Conservation (phyloP, 345 rosid species). For the Populus tremula region DNA sequence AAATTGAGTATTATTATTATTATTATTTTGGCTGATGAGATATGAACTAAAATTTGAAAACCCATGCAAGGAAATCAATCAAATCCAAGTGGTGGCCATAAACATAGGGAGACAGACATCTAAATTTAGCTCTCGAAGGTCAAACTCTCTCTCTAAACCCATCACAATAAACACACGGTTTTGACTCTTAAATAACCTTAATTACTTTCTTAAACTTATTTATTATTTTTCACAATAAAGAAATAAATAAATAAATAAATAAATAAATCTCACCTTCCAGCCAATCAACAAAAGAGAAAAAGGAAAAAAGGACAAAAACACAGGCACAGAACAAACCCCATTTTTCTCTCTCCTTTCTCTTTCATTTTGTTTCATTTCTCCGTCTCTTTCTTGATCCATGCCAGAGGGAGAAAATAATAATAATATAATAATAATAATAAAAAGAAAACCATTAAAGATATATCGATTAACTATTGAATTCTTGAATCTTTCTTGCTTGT, state of each 20-base stretch:
- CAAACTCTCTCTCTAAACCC: constrained; percentile 18
- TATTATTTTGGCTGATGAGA: no score
- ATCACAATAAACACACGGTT: constrained; percentile 30
- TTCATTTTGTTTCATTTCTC: background rate
- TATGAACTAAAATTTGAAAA: background rate
- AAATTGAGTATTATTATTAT: no score
- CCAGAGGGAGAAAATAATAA: constrained; percentile 9
- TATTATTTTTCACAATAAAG: background rate
- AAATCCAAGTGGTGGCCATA: constrained; percentile 8
- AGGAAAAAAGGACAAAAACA: background rate
- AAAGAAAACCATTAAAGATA: constrained; percentile 13
- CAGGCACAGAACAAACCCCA: constrained; percentile 11
- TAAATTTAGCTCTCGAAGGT: constrained; percentile 11
- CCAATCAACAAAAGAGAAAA: constrained; percentile 12
- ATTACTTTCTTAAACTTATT: background rate
- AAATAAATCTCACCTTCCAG: constrained; percentile 29
- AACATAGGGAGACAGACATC: constrained; percentile 18
- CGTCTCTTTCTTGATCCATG: constrained; percentile 21
- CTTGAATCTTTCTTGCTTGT: background rate
- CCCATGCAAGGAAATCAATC: background rate
- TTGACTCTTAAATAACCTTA: constrained; percentile 29
- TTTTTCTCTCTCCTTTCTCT: constrained; percentile 32
- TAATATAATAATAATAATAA: constrained; percentile 14
- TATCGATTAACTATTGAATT: constrained; percentile 6
- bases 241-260: constrained; percentile 2